Evolutionary conservation across 1,284 basidiomycete genomes (phyloP).

Genomic region (Schizopora paradoxa): DNA sequence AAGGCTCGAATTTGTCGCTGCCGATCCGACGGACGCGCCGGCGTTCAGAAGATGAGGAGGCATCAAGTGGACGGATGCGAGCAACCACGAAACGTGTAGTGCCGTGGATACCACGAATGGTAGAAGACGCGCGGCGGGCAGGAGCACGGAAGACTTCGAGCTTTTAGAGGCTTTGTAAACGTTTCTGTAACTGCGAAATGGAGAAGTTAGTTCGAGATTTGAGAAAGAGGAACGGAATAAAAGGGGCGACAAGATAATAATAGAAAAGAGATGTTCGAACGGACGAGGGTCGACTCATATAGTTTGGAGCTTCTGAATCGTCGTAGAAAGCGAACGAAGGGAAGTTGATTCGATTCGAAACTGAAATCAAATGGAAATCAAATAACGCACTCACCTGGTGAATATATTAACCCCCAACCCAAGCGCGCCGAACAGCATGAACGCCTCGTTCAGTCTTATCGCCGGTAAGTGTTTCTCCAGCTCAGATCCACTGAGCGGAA

Average conservation of each 20-base stretch:
- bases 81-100: slow-evolving; percentile 79
- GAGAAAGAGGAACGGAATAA: slow-evolving; percentile 3
- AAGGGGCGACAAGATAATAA: no score
- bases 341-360: slow-evolving; percentile 8
- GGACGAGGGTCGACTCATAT: no score
- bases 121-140: slow-evolving; percentile 70
- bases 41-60: slow-evolving; percentile 56
- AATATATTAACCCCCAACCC: slow-evolving; percentile 80
- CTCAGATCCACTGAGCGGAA: slow-evolving; percentile 50
- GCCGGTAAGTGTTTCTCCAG: slow-evolving; percentile 50
- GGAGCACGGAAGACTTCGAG: slow-evolving; percentile 28
- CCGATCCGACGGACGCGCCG: slow-evolving; percentile 12
- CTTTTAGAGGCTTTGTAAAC: slow-evolving; percentile 49
- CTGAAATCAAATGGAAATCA: background rate
- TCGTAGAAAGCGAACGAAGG: no score
- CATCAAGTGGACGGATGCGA: slow-evolving; percentile 52
- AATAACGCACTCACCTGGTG: slow-evolving; percentile 42
- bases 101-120: slow-evolving; percentile 72
- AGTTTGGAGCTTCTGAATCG: no score
- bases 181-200: slow-evolving; percentile 59
- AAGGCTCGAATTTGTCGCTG: slow-evolving; percentile 15
- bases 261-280: no score
- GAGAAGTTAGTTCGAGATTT: background rate
- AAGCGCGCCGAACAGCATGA: slow-evolving; percentile 80
- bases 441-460: slow-evolving; percentile 78